Evolutionary conservation across 139 green algal species (phyloP).

Genomic region (Coccomyxa sp.): DNA sequence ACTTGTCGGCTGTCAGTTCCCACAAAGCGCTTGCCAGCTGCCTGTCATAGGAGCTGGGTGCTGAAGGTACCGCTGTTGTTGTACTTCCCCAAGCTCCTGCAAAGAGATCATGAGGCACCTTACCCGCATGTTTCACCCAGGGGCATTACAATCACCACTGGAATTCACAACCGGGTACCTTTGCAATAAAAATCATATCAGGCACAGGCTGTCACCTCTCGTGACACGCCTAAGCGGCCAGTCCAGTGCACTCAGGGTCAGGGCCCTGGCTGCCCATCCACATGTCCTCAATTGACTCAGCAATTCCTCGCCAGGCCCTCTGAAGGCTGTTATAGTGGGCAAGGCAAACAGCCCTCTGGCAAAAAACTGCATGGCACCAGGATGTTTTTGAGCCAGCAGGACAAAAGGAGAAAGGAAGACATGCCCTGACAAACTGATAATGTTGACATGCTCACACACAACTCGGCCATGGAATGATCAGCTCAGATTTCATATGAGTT

Average conservation of each 20-base stretch:
- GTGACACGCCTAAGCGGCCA: background rate
- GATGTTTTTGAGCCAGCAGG: too few relatives aligned
- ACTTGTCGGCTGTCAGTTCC: conserved; percentile 45
- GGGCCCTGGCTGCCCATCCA: conserved; percentile 4
- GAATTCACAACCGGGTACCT: background rate
- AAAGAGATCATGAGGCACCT: background rate
- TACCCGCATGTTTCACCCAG: background rate
- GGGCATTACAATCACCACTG: background rate
- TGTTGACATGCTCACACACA: background rate
- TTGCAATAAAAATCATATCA: background rate
- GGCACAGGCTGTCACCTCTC: background rate
- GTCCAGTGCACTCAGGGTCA: conserved; percentile 4
- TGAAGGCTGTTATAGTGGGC: background rate
- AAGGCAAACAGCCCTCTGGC: background rate
- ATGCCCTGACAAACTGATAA: too few relatives aligned
- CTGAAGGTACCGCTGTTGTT: conserved; percentile 37
- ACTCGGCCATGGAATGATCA: background rate
- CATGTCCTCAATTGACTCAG: conserved; percentile 13
- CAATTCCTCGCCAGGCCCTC: conserved; percentile 7
- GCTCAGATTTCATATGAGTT: too few relatives aligned
- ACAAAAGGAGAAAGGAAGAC: too few relatives aligned
- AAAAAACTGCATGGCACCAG: background rate
- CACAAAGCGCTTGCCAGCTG: conserved; percentile 53
- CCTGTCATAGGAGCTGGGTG: conserved; percentile 49
- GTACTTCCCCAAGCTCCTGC: conserved; percentile 17